These are phyloP conservation scores for Calophaca sinica DNA, from an alignment of 306 rosid species.

Conservation along the genomic window DNA sequence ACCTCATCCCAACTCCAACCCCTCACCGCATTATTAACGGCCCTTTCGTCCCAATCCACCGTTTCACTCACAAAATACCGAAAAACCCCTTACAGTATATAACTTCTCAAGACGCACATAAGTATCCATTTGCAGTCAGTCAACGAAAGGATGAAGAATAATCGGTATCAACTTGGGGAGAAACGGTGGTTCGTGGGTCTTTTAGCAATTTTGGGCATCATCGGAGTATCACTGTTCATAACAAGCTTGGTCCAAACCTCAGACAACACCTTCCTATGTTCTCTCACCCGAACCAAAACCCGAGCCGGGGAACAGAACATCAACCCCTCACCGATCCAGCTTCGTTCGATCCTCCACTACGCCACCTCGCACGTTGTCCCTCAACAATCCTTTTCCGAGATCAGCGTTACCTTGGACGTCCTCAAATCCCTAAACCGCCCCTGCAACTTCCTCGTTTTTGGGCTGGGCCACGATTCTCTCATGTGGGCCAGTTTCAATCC, in stretches of 20 bases:
- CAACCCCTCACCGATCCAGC: slow-evolving; percentile 46
- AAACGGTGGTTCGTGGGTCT: slow-evolving; percentile 28
- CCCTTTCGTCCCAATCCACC: too few relatives aligned
- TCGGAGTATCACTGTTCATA: slow-evolving; percentile 57
- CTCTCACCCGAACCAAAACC: slow-evolving; percentile 35
- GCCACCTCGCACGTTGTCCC: slow-evolving; percentile 71
- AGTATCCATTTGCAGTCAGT: not conserved
- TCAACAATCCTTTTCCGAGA: slow-evolving; percentile 67
- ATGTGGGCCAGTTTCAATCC: slow-evolving; percentile 90
- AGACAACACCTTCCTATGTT: slow-evolving; percentile 55
- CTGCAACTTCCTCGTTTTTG: slow-evolving; percentile 75
- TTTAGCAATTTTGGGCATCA: slow-evolving; percentile 40
- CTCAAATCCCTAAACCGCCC: slow-evolving; percentile 62
- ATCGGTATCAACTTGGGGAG: slow-evolving; percentile 8
- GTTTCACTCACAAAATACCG: too few relatives aligned
- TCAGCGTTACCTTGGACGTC: slow-evolving; percentile 62
- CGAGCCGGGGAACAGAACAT: not conserved
- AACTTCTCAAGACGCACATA: too few relatives aligned
- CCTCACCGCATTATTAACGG: too few relatives aligned
- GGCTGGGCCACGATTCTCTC: slow-evolving; percentile 81
- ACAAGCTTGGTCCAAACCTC: slow-evolving; percentile 46
- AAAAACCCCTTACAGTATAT: too few relatives aligned
- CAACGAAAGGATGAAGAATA: slow-evolving; percentile 49
- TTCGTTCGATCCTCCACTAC: slow-evolving; percentile 74
- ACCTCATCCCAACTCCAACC: too few relatives aligned